These are phyloP conservation scores for Crithidia thermophila DNA, from an alignment of 208 protist species.

Conservation along the genomic window DNA sequence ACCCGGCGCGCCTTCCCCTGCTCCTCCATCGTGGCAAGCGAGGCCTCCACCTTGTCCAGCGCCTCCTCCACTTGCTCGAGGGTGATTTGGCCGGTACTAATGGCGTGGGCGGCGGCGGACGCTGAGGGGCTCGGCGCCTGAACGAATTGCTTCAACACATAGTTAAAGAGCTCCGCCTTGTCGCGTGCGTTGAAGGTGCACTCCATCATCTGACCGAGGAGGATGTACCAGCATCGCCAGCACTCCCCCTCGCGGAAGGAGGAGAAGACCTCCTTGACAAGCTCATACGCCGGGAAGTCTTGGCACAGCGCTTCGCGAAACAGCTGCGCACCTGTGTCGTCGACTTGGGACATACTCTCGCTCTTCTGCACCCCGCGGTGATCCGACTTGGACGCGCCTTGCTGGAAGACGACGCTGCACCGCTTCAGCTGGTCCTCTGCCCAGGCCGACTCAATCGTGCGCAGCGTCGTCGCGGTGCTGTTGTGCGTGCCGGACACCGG, in stretches of 20 bases:
- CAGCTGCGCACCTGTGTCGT: not conserved
- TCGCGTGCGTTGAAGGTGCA: slow-evolving; percentile 20
- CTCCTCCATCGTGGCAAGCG: slow-evolving; percentile 17
- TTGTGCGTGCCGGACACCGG: not conserved
- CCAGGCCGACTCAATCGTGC: slow-evolving; percentile 20
- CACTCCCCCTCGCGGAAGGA: slow-evolving; percentile 12
- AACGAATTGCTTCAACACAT: slow-evolving; percentile 7
- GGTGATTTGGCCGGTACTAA: slow-evolving; percentile 1
- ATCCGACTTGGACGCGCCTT: not conserved
- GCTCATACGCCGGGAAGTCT: slow-evolving; percentile 17
- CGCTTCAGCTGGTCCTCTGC: slow-evolving; percentile 20
- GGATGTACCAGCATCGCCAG: slow-evolving; percentile 34
- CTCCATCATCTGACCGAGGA: slow-evolving; percentile 23
- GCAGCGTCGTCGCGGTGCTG: not conserved
- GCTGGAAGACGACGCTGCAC: slow-evolving; percentile 10
- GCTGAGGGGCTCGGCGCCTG: not conserved
- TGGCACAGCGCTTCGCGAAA: slow-evolving; percentile 19
- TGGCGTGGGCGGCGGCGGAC: slow-evolving; percentile 10
- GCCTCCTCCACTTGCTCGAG: slow-evolving; percentile 15
- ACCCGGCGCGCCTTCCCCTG: slow-evolving; percentile 14
- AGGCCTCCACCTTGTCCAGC: slow-evolving; percentile 17
- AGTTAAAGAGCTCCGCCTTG: slow-evolving; percentile 6
- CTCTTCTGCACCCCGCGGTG: not conserved
- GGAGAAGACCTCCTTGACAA: slow-evolving; percentile 6
- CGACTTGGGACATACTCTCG: not conserved